Evolutionary conservation across 345 rosid genomes (phyloP).

Genomic region (Eucalyptus tenuipes): DNA sequence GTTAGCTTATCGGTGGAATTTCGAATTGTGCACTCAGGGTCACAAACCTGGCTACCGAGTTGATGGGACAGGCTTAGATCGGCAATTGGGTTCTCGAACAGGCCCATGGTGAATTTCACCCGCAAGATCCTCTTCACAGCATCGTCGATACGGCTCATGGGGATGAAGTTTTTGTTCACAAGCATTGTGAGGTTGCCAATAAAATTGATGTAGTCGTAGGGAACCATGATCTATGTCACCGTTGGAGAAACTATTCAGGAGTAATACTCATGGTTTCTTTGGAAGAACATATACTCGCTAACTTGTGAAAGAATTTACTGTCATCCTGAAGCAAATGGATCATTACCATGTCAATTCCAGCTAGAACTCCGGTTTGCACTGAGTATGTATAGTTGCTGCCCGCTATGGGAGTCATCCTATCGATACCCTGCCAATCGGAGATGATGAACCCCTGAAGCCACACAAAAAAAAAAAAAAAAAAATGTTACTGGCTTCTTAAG

Average conservation of each 20-base stretch:
- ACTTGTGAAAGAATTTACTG: background rate
- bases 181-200: conserved; percentile 22
- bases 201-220: conserved; percentile 36
- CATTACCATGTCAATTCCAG: conserved; percentile 80
- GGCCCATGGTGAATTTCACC: conserved; percentile 64
- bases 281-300: background rate
- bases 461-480: background rate
- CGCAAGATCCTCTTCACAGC: conserved; percentile 69
- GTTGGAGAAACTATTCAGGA: background rate
- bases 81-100: conserved; percentile 54
- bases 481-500: background rate
- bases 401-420: conserved; percentile 45
- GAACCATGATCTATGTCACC: conserved; percentile 50
- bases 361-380: conserved; percentile 22
- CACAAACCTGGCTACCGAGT: conserved; percentile 51
- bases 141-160: conserved; percentile 61
- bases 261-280: background rate
- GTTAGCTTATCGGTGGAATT: background rate
- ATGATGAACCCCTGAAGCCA: conserved; percentile 60
- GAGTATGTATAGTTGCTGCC: conserved; percentile 62
- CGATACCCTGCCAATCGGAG: conserved; percentile 72
- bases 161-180: conserved; percentile 26
- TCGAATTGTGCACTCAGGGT: background rate
- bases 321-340: background rate
- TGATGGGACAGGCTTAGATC: conserved; percentile 25